Evolutionary conservation across 2,329 filamentous ascomycete genomes (phyloP), one percentile per base, ranked within the genome.

Genomic region (Calonectria pseudoturangicola): DNA sequence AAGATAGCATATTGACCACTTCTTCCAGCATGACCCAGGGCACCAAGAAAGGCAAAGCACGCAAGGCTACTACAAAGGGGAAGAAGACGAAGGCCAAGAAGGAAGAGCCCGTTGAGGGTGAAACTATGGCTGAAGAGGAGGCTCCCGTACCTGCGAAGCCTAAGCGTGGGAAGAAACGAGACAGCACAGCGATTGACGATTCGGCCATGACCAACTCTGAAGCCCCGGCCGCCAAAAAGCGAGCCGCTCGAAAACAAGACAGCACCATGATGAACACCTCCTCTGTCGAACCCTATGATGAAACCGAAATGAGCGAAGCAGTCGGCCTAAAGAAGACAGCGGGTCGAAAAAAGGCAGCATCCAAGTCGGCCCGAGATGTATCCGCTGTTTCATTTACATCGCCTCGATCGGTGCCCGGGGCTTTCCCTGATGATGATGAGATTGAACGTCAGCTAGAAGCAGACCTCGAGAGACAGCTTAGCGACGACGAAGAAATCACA

Each of bases 361-460:
- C 85, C 18, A 85, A 85, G 66, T 76, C 79, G 9, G 75, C 77
- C 13, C 79, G 79, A 63, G 81, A 82, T 30, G 76, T 81, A 1
- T 92, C 91, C 2, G 87, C 88, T 28, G 82, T 86, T 41, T 89
- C 90, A 1, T 88, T 89, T 18, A 83, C 86, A 27, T 89, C 90
- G 1, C 88, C 87, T 85, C 5, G 80, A 43, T 81, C 79, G 4
- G 81, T 85, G 6, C 79, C 86, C n/a, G 83, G 84, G 18, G 82
- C 83, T 5, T 83, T 89, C 13, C 88, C 89, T 0, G 87, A 91
- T 68, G 92, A 94, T 73, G 89, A 91, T 1, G 92, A 93, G 74
- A 88, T 94, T 45, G 91, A 94, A 65, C 89, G 89, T 27, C 90
- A 91, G 62, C 85, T 94, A 1, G 89, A 93, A 78, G 91, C 89